These are phyloP conservation scores for Saururus chinensis DNA, from an alignment of 164 flowering plant genomes.

Conservation along the genomic window DNA sequence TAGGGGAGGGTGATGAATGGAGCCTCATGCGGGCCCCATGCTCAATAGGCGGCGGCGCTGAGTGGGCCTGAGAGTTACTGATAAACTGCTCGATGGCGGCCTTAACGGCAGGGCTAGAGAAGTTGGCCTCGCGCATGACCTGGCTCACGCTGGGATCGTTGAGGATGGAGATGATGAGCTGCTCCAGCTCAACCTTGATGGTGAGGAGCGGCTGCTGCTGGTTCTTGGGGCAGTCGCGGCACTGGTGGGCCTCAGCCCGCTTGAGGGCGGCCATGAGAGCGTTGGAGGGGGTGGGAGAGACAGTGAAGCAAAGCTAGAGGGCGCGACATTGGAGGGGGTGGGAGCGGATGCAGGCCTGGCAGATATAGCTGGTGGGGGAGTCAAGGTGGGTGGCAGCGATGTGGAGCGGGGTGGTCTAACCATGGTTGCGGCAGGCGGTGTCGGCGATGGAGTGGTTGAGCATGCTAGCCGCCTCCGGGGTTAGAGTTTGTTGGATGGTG, in stretches of 20 bases:
- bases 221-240: constrained; percentile 93
- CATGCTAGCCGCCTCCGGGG: constrained; percentile 87
- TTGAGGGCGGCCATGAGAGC: no score
- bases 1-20: constrained; percentile 16
- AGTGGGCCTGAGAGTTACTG: constrained; percentile 13
- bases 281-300: constrained; percentile 87
- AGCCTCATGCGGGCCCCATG: constrained; percentile 23
- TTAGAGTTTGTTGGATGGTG: constrained; percentile 82
- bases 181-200: constrained; percentile 93
- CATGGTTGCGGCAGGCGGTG: constrained; percentile 75
- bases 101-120: constrained; percentile 94
- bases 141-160: constrained; percentile 97
- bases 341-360: constrained; percentile 88
- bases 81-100: constrained; percentile 79
- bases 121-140: no score
- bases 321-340: constrained; percentile 99
- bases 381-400: constrained; percentile 82
- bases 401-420: constrained; percentile 94
- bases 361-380: constrained; percentile 68
- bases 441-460: no score
- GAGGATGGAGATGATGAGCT: constrained; percentile 75
- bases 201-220: constrained; percentile 95
- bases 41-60: constrained; percentile 19
- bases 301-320: constrained; percentile 94
- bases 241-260: constrained; percentile 95